Base-by-base conservation (phyloP, 768 basidiomycete genomes). In the Pilatotrama ljubarskyi region DNA sequence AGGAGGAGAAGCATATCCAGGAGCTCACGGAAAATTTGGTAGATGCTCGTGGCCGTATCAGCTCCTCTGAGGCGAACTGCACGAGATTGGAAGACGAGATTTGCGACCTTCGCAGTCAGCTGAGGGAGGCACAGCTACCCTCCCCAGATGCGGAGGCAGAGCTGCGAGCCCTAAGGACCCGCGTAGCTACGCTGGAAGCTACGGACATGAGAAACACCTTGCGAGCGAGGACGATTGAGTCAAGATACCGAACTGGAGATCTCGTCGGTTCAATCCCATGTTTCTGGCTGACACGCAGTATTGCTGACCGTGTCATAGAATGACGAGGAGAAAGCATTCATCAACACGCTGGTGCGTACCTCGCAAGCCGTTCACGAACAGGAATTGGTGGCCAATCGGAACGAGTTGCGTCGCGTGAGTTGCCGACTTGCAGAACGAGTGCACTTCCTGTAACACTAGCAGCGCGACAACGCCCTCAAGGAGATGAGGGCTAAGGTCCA, bases 341-440 rank as follows among this genome's bases (percentile, higher is more conserved):
- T 75, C 22, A 64, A 71, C 46, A 61, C 63, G 7, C 63, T 76
- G 3, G 51, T 71, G 8, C 68, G 69, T n/a, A 71, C 70, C 13
- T 68, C 73, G 9, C 71, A 70, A 37, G 54, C 68, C 5, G 66
- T 71, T n/a, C 68, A 75, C 44, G 72, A 75, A 52, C 72, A 72
- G 59, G 69, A 72, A 41, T 63, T 75, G 17, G 66, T 73, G 14
- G 65, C 67, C 20, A 74, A 74, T 32, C 69, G 72, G 25, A 76
- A 76, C 50, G 74, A 76, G 26, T 55, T 75, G 8, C 66, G 72
- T 57, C 68, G 74, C 25, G 74, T 74, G 47, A 26, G 72, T 54
- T 8, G 10, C 64, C 41, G 37, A 18, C 43, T 20, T 43, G 15
- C 51, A 24, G 51, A 8, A 36, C 18, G 18, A 5, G 14, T 1